A percentile compares a stretch with the other conserved stretches of the same genome.
phyloP scores from a whole-genome alignment of 768 basidiomycete species.

The Termitomyces sp. region DNA sequence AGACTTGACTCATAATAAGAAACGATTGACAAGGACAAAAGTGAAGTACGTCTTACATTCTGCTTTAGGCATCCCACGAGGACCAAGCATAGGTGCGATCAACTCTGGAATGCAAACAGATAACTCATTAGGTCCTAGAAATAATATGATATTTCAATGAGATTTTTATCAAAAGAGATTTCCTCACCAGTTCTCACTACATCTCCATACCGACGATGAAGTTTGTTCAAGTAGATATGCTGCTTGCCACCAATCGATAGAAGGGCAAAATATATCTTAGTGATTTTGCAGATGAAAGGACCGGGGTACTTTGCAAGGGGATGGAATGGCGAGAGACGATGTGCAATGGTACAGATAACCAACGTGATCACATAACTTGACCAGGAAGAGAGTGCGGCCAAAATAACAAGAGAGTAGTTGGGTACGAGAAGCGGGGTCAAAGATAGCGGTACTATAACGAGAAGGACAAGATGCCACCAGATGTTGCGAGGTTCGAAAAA shows the following conservation, averaged over 20 bases:
- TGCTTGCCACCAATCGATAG: conserved; percentile 29
- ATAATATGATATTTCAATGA: neutral
- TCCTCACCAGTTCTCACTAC: conserved; percentile 48
- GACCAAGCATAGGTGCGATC: conserved; percentile 28
- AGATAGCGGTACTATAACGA: conserved; percentile 5
- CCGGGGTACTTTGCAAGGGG: conserved; percentile 44
- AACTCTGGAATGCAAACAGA: conserved; percentile 29
- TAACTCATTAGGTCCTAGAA: conserved; percentile 39
- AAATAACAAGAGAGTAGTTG: neutral
- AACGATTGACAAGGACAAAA: neutral
- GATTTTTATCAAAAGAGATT: neutral
- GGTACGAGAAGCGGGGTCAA: neutral
- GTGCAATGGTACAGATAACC: conserved; percentile 11
- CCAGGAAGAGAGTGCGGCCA: conserved; percentile 5
- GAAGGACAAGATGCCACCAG: conserved; percentile 8
- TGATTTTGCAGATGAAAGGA: conserved; percentile 31
- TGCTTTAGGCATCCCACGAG: conserved; percentile 36
- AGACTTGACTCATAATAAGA: conserved; percentile 16
- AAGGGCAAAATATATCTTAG: conserved; percentile 29
- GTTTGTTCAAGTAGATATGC: conserved; percentile 32
- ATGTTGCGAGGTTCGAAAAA: conserved; percentile 7
- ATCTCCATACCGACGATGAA: conserved; percentile 48
- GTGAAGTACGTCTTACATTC: conserved; percentile 13
- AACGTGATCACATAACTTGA: conserved; percentile 3
- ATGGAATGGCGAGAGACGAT: conserved; percentile 44